phyloP scores from a whole-genome alignment of 179 eudicot genomes.

The Silene vulgaris region DNA sequence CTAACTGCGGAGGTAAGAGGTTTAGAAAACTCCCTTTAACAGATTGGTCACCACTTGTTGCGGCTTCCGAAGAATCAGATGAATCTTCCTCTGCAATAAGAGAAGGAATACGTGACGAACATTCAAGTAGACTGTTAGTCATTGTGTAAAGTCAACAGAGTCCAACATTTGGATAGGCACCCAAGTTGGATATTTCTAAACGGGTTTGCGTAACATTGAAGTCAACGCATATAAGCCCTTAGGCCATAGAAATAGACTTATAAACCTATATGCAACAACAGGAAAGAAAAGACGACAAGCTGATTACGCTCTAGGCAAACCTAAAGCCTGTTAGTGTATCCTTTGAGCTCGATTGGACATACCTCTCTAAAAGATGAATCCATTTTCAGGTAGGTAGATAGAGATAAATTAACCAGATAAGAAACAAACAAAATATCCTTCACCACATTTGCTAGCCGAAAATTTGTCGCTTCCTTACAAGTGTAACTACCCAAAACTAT shows the following conservation, averaged over 20 bases:
- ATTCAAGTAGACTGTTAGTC: neutral
- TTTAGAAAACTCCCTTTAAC: slow-evolving; percentile 46
- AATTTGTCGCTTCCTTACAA: too few species aligned
- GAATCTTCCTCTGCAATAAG: slow-evolving; percentile 65
- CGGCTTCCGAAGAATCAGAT: slow-evolving; percentile 54
- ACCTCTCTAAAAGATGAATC: neutral
- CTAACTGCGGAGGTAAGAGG: slow-evolving; percentile 47
- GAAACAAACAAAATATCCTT: neutral
- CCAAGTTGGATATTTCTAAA: too few species aligned
- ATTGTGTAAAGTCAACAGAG: too few species aligned
- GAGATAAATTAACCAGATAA: neutral
- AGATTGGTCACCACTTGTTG: slow-evolving; percentile 37
- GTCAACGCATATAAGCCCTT: neutral
- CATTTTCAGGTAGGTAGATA: neutral
- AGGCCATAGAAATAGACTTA: too few species aligned
- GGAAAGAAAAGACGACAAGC: too few species aligned
- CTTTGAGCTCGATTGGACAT: too few species aligned
- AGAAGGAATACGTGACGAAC: slow-evolving; percentile 17
- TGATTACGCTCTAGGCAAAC: too few species aligned
- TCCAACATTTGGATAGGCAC: too few species aligned
- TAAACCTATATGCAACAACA: too few species aligned
- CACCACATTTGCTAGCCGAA: neutral
- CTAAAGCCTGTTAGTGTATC: too few species aligned
- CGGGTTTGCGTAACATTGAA: too few species aligned
- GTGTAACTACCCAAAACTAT: too few species aligned